Evolutionary conservation across 805 yeast species (phyloP), one percentile per base, ranked within the genome.

Genomic region (Barnettozyma californica): DNA sequence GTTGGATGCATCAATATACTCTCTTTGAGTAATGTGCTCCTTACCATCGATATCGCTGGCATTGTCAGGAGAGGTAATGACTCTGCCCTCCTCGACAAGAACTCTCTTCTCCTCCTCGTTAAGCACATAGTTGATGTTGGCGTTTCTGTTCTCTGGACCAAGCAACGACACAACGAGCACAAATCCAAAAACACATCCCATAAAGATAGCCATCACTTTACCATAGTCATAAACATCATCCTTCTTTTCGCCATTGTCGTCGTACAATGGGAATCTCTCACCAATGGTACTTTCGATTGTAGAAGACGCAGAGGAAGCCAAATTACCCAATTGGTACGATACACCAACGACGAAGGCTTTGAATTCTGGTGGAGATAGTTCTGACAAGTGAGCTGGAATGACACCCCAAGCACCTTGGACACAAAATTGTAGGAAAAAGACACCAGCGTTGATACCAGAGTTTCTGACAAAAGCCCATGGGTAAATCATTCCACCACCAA

Each of bases 361-460:
- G 66, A 76, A 80, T 49, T 77, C 78, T 23, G 83, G 81, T 48
- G 82, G 83, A 39, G 84, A 72, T 52, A 82, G 68, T 63, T 80
- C 85, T 3, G 80, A 69, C 45, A 82, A 66, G 62, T 81, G 83
- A 49, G 80, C 70, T 44, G 87, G 86, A 46, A 77, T 69, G 35
- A 80, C 81, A 56, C 86, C 87, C 82, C 84, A 82, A 23, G 81
- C 79, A 57, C 87, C 87, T 65, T 80, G 85, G 45, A 81, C 85
- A 51, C 74, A 77, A 59, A 76, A 76, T 58, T 80, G 85, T 50
- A 80, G 64, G 67, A 77, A 79, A 61, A 80, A 80, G 0, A 68
- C 84, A 52, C 81, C 83, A 0, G 81, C 83, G 54, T 75, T 74
- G 50, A 77, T 73, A 13, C 73, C 81, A 35, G 67, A 65, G 33